Conservation (phyloP, 1,139 yeast species). For the Candida mesenterica region DNA sequence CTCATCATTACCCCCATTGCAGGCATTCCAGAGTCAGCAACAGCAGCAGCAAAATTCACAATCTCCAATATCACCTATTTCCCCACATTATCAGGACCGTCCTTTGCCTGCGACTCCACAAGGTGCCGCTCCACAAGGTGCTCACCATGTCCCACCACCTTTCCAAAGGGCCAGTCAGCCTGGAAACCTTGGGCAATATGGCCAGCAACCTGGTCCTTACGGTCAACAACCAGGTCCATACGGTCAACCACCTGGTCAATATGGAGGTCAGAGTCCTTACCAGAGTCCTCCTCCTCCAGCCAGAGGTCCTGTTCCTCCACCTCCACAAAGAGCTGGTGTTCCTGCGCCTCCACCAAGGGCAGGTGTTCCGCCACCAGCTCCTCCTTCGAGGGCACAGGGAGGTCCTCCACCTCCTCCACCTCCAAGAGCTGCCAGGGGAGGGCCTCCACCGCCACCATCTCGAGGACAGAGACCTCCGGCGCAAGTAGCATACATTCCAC, state of each 20-base stretch:
- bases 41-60: conserved; percentile 7
- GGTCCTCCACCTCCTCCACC: conserved; percentile 26
- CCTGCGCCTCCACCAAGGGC: conserved; percentile 32
- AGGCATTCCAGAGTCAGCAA: conserved; percentile 1
- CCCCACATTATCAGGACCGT: conserved; percentile 11
- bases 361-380: conserved; percentile 10
- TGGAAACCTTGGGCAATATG: conserved; percentile 1
- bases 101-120: conserved; percentile 7
- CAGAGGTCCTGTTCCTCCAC: conserved; percentile 28
- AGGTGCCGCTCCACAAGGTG: conserved; percentile 1
- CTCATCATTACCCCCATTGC: conserved; percentile 6
- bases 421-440: conserved; percentile 19
- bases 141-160: conserved; percentile 5
- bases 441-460: conserved; percentile 25
- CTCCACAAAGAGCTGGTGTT: conserved; percentile 26
- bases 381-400: conserved; percentile 15
- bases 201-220: neutral
- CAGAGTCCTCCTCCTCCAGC: conserved; percentile 21
- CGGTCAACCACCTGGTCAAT: conserved; percentile 10
- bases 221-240: conserved; percentile 9
- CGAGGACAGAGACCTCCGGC: conserved; percentile 22
- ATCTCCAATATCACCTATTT: conserved; percentile 21
- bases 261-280: conserved; percentile 9
- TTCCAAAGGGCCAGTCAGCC: neutral
- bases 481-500: conserved; percentile 14